Evolutionary conservation across 805 yeast genomes (phyloP).

Genomic region (Yarrowia sp.): DNA sequence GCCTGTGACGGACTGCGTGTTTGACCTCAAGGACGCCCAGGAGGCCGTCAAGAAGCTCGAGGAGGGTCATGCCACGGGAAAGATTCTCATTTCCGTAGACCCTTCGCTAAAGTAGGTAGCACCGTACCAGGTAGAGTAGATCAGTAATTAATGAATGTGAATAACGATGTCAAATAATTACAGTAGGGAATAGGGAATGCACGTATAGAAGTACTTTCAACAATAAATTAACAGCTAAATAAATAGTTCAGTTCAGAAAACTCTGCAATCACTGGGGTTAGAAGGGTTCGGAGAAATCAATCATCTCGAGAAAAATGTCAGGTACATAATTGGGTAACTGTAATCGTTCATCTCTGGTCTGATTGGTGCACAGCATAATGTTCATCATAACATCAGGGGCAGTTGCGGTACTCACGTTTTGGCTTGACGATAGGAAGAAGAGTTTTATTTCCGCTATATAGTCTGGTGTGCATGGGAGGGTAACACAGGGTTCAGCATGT

Average conservation of each 20-base stretch:
- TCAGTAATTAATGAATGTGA: no score
- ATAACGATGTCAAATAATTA: no score
- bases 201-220: no score
- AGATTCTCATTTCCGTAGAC: constrained; percentile 28
- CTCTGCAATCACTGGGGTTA: neutral
- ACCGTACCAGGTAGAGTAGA: no score
- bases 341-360: constrained; percentile 25
- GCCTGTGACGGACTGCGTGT: constrained; percentile 28
- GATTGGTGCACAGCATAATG: constrained; percentile 27
- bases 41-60: constrained; percentile 26
- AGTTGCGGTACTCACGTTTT: constrained; percentile 16
- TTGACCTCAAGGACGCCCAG: constrained; percentile 26
- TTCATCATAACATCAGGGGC: neutral
- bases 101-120: neutral
- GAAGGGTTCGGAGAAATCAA: neutral
- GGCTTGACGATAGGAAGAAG: neutral
- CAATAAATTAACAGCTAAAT: no score
- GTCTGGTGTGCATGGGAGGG: neutral
- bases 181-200: no score
- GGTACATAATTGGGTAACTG: constrained; percentile 24
- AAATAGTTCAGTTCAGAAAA: neutral
- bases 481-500: neutral
- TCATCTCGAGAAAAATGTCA: neutral
- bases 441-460: neutral
- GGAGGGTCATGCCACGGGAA: constrained; percentile 30